A percentile compares a stretch with the other conserved stretches of the same genome.
These are phyloP conservation scores for Camellia oleifera DNA, from an alignment of 179 eudicot genomes.

Conservation along the genomic window DNA sequence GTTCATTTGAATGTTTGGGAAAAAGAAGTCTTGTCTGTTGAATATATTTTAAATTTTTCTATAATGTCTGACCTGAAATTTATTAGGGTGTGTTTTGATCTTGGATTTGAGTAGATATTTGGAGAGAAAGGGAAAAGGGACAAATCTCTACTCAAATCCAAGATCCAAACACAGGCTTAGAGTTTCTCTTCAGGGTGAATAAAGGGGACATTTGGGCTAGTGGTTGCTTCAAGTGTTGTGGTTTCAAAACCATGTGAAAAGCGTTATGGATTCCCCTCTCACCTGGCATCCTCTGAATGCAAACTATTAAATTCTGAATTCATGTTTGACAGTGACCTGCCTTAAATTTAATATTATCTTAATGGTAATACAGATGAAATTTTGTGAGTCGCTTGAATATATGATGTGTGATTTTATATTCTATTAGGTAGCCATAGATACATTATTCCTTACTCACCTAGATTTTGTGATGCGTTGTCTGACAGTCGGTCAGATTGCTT, in stretches of 20 bases:
- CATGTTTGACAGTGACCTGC: too few species aligned
- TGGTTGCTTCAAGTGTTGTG: neutral
- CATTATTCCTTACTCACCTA: neutral
- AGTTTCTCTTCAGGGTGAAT: neutral
- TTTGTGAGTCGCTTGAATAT: too few species aligned
- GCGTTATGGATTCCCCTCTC: constrained; percentile 6
- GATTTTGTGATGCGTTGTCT: neutral
- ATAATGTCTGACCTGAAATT: neutral
- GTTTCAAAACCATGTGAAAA: neutral
- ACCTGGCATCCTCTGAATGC: neutral
- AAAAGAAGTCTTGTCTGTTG: neutral
- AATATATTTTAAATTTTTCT: neutral
- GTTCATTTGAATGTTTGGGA: constrained; percentile 5
- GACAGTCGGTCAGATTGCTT: too few species aligned
- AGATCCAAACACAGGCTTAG: too few species aligned
- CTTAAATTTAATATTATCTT: too few species aligned
- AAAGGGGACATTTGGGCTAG: neutral
- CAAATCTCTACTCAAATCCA: too few species aligned
- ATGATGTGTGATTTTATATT: too few species aligned
- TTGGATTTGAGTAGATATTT: neutral
- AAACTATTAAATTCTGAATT: too few species aligned
- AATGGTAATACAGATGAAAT: too few species aligned
- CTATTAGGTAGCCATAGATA: too few species aligned
- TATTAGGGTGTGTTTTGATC: neutral
- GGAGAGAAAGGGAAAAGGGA: neutral